Percentiles rank a stretch among this genome's conserved stretches.
phyloP scores from a whole-genome alignment of 2,329 filamentous ascomycete genomes.

The Cordyceps cateniannulata region DNA sequence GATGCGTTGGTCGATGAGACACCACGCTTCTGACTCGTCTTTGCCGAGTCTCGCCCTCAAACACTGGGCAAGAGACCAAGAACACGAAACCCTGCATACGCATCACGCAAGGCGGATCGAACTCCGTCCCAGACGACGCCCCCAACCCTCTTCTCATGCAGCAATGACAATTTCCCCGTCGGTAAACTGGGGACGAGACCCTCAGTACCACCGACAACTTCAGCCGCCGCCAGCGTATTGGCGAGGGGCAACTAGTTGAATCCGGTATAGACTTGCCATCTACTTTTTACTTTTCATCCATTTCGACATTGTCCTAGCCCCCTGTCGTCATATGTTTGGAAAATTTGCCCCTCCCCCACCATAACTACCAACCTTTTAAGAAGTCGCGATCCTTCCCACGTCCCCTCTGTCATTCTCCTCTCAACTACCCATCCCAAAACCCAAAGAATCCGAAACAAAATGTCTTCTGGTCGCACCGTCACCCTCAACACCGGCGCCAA shows the following conservation, averaged over 20 bases:
- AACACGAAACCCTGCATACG: no score
- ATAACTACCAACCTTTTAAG: conserved; percentile 6
- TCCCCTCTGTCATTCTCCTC: not conserved
- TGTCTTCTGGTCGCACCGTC: conserved; percentile 50
- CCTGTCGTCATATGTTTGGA: conserved; percentile 7
- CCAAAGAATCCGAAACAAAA: conserved; percentile 23
- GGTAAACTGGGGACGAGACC: not conserved
- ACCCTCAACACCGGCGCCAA: conserved; percentile 54
- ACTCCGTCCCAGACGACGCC: not conserved
- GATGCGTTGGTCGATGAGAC: not conserved
- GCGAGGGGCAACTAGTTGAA: not conserved
- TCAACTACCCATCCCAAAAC: not conserved
- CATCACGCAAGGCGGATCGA: not conserved
- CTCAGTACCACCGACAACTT: not conserved
- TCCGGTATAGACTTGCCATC: not conserved
- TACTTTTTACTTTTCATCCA: not conserved
- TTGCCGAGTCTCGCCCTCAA: not conserved
- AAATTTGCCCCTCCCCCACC: conserved; percentile 13
- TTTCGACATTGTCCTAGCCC: not conserved
- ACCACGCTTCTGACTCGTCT: not conserved
- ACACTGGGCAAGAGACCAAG: not conserved
- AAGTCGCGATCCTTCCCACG: not conserved
- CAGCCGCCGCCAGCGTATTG: not conserved
- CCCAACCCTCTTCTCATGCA: not conserved
- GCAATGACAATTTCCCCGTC: not conserved